Percentiles rank a stretch among this genome's conserved stretches.
Evolutionary conservation across 129 eudicot species (phyloP).

Genomic region (Helichrysum umbraculigerum): DNA sequence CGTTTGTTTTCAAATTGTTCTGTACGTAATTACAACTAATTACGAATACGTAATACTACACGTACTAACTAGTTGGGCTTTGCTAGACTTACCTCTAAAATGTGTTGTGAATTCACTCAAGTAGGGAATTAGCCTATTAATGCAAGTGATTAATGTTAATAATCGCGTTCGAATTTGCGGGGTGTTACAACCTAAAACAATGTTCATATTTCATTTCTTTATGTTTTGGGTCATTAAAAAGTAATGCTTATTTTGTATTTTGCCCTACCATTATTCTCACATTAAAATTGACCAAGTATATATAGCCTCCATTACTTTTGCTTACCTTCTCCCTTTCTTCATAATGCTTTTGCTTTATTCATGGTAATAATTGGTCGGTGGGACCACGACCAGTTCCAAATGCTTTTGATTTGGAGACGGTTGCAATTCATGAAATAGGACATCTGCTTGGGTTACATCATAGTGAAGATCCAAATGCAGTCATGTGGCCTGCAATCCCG

Average conservation of each 20-base stretch:
- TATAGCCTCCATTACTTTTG: conserved; percentile 30
- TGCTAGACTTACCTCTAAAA: too few relatives aligned
- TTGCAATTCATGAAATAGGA: conserved; percentile 19
- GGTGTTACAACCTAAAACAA: too few relatives aligned
- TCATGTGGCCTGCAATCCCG: neutral
- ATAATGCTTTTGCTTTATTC: conserved; percentile 9
- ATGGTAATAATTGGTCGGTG: neutral
- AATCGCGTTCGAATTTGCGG: too few relatives aligned
- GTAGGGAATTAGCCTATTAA: too few relatives aligned
- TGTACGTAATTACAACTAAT: too few relatives aligned
- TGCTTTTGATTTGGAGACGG: neutral
- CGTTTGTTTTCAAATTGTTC: too few relatives aligned
- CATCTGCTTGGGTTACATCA: conserved; percentile 20
- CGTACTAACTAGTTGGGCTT: too few relatives aligned
- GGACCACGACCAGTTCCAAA: neutral
- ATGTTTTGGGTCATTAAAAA: conserved; percentile 11
- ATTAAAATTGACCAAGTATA: conserved; percentile 13
- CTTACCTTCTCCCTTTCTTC: conserved; percentile 14
- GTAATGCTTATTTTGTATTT: neutral
- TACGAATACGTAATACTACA: too few relatives aligned
- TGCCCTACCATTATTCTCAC: conserved; percentile 10
- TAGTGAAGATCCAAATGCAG: neutral
- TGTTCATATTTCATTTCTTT: neutral
- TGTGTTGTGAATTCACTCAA: too few relatives aligned
- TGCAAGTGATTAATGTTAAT: too few relatives aligned